phyloP scores from a whole-genome alignment of 208 protist genomes.

The Trypanosoma cruzi region DNA sequence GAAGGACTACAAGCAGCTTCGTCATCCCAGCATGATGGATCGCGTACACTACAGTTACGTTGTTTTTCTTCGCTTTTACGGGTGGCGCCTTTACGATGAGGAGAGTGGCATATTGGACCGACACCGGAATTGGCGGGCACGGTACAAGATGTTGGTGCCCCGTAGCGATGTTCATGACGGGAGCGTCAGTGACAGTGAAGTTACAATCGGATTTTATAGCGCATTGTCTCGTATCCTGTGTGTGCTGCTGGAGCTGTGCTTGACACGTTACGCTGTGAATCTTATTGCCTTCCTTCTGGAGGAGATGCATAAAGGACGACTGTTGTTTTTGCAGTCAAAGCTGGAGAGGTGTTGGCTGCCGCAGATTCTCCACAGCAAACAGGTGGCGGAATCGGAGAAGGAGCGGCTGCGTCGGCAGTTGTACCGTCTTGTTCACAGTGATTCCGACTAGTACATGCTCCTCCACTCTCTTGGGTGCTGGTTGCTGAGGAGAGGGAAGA shows the following conservation, averaged over 20 bases:
- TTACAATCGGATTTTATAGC: constrained; percentile 46
- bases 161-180: constrained; percentile 1
- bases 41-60: constrained; percentile 89
- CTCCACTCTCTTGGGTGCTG: no score
- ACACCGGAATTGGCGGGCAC: constrained; percentile 57
- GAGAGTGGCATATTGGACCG: constrained; percentile 83
- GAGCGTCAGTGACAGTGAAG: neutral
- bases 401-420: constrained; percentile 51
- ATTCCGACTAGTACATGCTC: constrained; percentile 66
- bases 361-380: constrained; percentile 34
- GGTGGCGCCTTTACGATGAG: constrained; percentile 86
- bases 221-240: constrained; percentile 59
- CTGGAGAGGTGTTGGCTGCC: constrained; percentile 55
- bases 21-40: constrained; percentile 69
- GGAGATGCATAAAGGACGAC: constrained; percentile 58
- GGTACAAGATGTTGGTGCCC: constrained; percentile 41
- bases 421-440: constrained; percentile 72
- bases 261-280: constrained; percentile 62
- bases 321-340: constrained; percentile 47
- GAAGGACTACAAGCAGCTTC: constrained; percentile 41
- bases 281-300: constrained; percentile 86
- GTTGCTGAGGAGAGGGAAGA: no score
- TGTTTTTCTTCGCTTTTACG: constrained; percentile 86
- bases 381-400: constrained; percentile 64
- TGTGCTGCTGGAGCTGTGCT: constrained; percentile 69